Evolutionary conservation across 805 yeast species (phyloP), one percentile per base, ranked within the genome.

Genomic region (Yamadazyma insecticola): DNA sequence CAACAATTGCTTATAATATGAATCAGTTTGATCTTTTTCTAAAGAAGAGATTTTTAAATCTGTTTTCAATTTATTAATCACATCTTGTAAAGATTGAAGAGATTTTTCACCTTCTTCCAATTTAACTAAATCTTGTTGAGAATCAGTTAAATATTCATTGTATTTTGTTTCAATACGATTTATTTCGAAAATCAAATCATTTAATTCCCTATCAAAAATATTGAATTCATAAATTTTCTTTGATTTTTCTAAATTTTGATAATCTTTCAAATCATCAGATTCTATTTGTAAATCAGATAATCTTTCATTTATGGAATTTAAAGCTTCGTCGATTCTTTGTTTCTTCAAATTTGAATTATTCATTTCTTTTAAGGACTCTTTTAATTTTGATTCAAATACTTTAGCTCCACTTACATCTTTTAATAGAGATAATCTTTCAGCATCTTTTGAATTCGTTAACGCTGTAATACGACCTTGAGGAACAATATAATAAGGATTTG

Each of bases 331-430:
- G 29, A 86, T 84, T 48, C 85, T 77, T 32, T 70, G 77, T 41
- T 80, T 72, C 44, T 85, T 85, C 38, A 66, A 70, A 39, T 72
- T 76, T 0, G 96, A 79, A 37, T 75, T 78, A 4, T 64, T 63
- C 88, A 89, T 85, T 44, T 87, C 90, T 50, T 79, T 81, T 38
- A 70, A 60, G 1, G 96, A 84, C 35, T 88, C 95, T 36, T 71
- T 73, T 33, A 89, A 65, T 53, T 85, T 84, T 22, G 71, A 63
- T 49, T 92, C 97, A 60, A 90, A 92, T 3, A 89, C 83, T 37
- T 78, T 81, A 1, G 97, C 96, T 13, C 98, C 98, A 18, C 96
- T 92, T 20, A 90, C 96, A 48, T 88, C 96, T 44, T 90, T 88
- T 44, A 92, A 62, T 23, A 89, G 60, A 21, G 74, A 70, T 30